Conservation (phyloP, 768 basidiomycete genomes). For the Agrocybe chaxingu region DNA sequence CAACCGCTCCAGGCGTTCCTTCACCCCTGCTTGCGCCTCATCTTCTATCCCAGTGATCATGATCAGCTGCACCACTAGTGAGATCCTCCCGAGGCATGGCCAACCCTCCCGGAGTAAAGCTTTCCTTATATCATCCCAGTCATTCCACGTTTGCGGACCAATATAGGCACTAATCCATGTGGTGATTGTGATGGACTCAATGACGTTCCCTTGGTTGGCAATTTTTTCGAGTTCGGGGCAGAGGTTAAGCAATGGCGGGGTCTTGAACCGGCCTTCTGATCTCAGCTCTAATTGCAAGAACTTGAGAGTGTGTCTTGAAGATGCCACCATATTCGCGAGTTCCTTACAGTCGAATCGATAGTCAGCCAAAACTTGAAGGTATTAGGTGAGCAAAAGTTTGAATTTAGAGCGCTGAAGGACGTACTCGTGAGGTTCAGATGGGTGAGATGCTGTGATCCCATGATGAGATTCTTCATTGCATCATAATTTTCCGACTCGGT, state of each 20-base stretch:
- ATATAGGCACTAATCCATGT: neutral
- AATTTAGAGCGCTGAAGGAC: too few species aligned
- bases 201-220: neutral
- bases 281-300: too few species aligned
- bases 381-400: too few species aligned
- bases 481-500: too few species aligned
- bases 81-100: slow-evolving; percentile 2
- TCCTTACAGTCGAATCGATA: too few species aligned
- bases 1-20: slow-evolving; percentile 1
- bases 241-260: neutral
- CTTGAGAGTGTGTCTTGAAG: too few species aligned
- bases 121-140: slow-evolving; percentile 3
- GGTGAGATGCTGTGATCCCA: too few species aligned
- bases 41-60: neutral
- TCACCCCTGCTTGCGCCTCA: neutral
- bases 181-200: slow-evolving; percentile 1
- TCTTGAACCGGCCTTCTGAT: neutral
- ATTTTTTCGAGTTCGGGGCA: slow-evolving; percentile 5
- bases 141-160: neutral
- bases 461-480: too few species aligned
- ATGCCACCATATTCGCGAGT: too few species aligned
- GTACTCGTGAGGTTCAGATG: too few species aligned
- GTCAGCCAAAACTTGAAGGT: too few species aligned
- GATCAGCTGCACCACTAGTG: neutral
- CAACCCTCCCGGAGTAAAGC: slow-evolving; percentile 2